These are phyloP conservation scores for Rutstroemia sp. DNA, from an alignment of 2,329 filamentous ascomycete species.

Conservation along the genomic window DNA sequence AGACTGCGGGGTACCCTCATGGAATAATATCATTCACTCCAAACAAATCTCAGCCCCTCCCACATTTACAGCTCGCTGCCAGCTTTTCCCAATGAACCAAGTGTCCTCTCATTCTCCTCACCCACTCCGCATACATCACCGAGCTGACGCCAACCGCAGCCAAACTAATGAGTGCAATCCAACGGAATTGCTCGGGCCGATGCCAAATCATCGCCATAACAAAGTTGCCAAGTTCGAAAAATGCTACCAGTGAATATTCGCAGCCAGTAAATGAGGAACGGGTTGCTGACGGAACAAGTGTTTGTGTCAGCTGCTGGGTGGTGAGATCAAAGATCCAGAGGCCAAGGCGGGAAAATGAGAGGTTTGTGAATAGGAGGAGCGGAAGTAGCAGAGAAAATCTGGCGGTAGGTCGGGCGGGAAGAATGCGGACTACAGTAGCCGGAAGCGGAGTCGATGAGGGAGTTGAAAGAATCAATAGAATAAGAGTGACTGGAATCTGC, in stretches of 20 bases:
- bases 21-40: not conserved
- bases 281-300: conserved; percentile 26
- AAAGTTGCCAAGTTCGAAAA: conserved; percentile 35
- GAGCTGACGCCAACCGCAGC: conserved; percentile 28
- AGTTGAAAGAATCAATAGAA: conserved; percentile 28
- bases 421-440: conserved; percentile 20
- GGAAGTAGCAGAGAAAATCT: conserved; percentile 9
- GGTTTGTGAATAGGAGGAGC: conserved; percentile 33
- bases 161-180: conserved; percentile 33
- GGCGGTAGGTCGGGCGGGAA: conserved; percentile 18
- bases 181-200: conserved; percentile 33
- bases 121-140: conserved; percentile 33
- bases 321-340: conserved; percentile 39
- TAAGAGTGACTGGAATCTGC: conserved; percentile 31
- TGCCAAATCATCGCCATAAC: conserved; percentile 32
- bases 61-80: conserved; percentile 13
- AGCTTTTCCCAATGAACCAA: conserved; percentile 25
- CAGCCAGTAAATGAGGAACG: conserved; percentile 37
- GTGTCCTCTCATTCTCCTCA: conserved; percentile 33
- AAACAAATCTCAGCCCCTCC: not conserved
- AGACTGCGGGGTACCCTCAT: not conserved
- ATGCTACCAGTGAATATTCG: conserved; percentile 33
- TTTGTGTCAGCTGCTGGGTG: conserved; percentile 39
- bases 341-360: conserved; percentile 36
- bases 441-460: conserved; percentile 10